A percentile compares a stretch with the other conserved stretches of the same genome.
phyloP scores from a whole-genome alignment of 306 rosid genomes.

The Sophora flavescens region DNA sequence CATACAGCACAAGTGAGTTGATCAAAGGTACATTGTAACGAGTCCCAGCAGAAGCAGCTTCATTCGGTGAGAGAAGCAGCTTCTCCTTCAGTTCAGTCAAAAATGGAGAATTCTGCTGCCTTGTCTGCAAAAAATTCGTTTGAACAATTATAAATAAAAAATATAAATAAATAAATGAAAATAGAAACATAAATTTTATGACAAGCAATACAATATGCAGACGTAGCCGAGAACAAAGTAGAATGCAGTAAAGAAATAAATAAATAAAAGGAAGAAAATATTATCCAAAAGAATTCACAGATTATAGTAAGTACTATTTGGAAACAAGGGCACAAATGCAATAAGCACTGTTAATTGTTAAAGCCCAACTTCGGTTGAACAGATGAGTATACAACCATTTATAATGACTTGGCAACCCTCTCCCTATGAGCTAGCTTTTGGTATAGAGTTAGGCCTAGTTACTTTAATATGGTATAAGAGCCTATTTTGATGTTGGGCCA shows the following conservation, averaged over 20 bases:
- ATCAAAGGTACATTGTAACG: constrained; percentile 91
- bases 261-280: constrained; percentile 13
- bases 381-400: too few species aligned
- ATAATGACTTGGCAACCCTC: too few species aligned
- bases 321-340: constrained; percentile 10
- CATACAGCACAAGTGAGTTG: constrained; percentile 92
- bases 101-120: constrained; percentile 74
- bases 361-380: too few species aligned
- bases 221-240: neutral
- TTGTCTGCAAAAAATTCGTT: constrained; percentile 65
- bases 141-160: constrained; percentile 15
- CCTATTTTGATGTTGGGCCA: too few species aligned
- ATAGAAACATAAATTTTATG: constrained; percentile 3
- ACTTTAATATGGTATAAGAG: too few species aligned
- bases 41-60: constrained; percentile 87
- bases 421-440: too few species aligned
- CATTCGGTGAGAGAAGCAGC: constrained; percentile 77
- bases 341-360: neutral
- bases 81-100: constrained; percentile 87
- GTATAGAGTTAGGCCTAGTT: too few species aligned
- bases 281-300: neutral
- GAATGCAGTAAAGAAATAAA: neutral
- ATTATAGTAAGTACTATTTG: neutral
- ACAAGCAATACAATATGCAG: neutral
- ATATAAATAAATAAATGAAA: neutral